phyloP scores from a whole-genome alignment of 768 basidiomycete species.

The Tulasnella sp. region DNA sequence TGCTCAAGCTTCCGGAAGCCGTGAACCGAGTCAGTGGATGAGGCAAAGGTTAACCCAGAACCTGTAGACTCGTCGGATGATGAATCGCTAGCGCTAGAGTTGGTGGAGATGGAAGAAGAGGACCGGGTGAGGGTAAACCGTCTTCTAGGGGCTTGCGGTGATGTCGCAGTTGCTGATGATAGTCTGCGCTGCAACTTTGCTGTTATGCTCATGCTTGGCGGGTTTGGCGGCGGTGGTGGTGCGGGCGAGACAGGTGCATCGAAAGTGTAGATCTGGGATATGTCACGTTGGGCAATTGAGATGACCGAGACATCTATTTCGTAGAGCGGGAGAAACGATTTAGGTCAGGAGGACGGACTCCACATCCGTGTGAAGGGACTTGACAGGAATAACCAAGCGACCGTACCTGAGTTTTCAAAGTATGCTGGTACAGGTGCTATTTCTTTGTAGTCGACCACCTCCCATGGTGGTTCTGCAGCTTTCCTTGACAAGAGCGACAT shows the following conservation, averaged over 20 bases:
- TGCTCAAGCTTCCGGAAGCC: background rate
- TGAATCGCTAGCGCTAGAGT: background rate
- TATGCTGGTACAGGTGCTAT: slow-evolving; percentile 13
- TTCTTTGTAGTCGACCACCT: slow-evolving; percentile 15
- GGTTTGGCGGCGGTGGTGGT: background rate
- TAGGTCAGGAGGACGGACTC: background rate
- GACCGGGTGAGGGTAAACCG: slow-evolving; percentile 1
- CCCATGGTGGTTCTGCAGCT: slow-evolving; percentile 12
- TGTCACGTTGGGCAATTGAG: slow-evolving; percentile 11
- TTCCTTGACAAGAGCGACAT: background rate
- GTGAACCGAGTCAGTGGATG: background rate
- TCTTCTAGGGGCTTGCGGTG: background rate
- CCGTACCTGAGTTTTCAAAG: slow-evolving; percentile 14
- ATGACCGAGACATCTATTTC: slow-evolving; percentile 7
- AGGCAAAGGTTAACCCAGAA: background rate
- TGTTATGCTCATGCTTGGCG: background rate
- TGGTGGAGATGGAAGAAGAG: background rate
- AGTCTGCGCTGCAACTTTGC: background rate
- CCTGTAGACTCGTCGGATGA: background rate
- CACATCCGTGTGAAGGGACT: background rate
- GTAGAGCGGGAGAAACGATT: background rate
- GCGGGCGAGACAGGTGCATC: background rate
- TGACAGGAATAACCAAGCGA: background rate
- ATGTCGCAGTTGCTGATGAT: background rate
- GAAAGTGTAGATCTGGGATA: slow-evolving; percentile 16